Conservation (phyloP, 1,284 basidiomycete species). For the Ceratorhiza oryzae-sativae region DNA sequence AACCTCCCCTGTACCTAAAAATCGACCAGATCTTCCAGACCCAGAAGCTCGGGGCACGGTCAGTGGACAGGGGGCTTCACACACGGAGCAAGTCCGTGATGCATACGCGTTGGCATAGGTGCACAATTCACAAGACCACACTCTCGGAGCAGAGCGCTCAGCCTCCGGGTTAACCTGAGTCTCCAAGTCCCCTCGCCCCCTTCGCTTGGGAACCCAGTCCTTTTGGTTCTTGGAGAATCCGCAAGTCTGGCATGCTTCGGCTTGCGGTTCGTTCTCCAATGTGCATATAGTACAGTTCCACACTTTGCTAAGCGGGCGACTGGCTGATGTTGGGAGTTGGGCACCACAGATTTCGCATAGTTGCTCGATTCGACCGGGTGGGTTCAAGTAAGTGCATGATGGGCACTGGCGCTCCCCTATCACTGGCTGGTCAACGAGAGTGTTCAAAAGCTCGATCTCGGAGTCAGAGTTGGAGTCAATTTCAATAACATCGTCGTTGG, state of each 20-base stretch:
- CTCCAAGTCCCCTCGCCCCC: neutral
- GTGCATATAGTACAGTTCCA: conserved; percentile 66
- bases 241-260: conserved; percentile 20
- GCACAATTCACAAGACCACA: conserved; percentile 55
- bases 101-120: conserved; percentile 69
- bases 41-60: conserved; percentile 33
- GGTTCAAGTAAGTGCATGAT: conserved; percentile 38
- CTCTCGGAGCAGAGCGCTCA: neutral
- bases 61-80: conserved; percentile 56
- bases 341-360: conserved; percentile 33
- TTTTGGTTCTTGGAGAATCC: conserved; percentile 15
- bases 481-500: conserved; percentile 2
- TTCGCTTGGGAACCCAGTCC: conserved; percentile 19
- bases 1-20: neutral
- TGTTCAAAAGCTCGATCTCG: neutral
- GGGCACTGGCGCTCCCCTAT: neutral
- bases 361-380: neutral
- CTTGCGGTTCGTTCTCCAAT: neutral
- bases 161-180: neutral
- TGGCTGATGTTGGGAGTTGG: neutral
- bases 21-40: neutral
- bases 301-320: conserved; percentile 44
- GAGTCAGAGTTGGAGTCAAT: conserved; percentile 22
- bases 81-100: conserved; percentile 70
- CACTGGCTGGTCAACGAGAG: neutral